A percentile compares a stretch with the other conserved stretches of the same genome.
Conservation (phyloP, 2,329 filamentous ascomycete genomes). For the Epichloe elymi region DNA sequence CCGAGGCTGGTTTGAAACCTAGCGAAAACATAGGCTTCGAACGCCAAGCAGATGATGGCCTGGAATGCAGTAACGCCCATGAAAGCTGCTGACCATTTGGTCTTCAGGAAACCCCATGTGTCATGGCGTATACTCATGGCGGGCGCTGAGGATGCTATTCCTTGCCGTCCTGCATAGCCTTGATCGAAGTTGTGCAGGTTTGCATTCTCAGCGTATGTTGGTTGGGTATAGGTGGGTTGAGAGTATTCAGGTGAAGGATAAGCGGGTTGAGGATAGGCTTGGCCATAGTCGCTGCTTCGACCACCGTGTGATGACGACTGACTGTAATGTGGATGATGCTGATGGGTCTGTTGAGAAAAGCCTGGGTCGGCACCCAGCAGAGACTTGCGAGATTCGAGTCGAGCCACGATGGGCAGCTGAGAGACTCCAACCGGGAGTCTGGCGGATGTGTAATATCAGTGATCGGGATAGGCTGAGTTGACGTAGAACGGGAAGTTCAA, state of each 20-base stretch:
- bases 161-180: constrained; percentile 25
- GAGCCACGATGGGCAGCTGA: constrained; percentile 24
- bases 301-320: constrained; percentile 8
- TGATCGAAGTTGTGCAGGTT: constrained; percentile 20
- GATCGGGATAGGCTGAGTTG: not conserved
- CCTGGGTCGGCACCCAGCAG: constrained; percentile 25
- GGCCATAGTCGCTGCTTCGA: constrained; percentile 16
- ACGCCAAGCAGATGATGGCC: constrained; percentile 64
- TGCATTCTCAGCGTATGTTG: constrained; percentile 16
- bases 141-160: constrained; percentile 19
- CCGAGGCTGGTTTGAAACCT: constrained; percentile 59
- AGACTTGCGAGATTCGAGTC: constrained; percentile 28
- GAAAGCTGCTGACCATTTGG: constrained; percentile 81
- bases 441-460: not conserved
- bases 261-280: constrained; percentile 20
- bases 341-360: constrained; percentile 20
- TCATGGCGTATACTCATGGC: constrained; percentile 18
- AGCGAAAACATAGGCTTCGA: constrained; percentile 90
- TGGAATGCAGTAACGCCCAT: constrained; percentile 62
- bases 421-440: constrained; percentile 25
- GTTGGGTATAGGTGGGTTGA: constrained; percentile 14
- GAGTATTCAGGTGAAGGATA: constrained; percentile 18
- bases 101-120: constrained; percentile 61
- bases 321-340: constrained; percentile 13
- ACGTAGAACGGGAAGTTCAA: not conserved